Evolutionary conservation across 192 early-diverging fungal species (phyloP).

Genomic region (Coemansia sp.): DNA sequence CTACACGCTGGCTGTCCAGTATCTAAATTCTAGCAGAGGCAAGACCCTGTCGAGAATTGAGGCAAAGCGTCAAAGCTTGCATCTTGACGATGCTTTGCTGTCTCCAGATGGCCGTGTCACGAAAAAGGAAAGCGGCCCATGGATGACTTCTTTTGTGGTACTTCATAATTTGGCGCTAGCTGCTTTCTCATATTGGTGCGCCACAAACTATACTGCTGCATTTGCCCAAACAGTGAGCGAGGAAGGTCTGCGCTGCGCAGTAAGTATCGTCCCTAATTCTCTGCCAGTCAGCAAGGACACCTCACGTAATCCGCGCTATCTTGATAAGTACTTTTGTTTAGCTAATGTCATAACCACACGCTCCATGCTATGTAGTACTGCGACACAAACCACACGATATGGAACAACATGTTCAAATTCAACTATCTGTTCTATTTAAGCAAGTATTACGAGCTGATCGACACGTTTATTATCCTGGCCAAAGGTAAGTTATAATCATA

Average conservation of each 20-base stretch:
- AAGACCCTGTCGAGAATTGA: constrained; percentile 37
- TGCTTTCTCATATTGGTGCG: constrained; percentile 75
- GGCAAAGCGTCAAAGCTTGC: constrained; percentile 35
- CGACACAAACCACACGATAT: constrained; percentile 66
- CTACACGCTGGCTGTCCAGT: constrained; percentile 55
- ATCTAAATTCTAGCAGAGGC: constrained; percentile 33
- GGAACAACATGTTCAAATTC: constrained; percentile 78
- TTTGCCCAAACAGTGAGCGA: constrained; percentile 60
- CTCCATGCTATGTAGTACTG: constrained; percentile 51
- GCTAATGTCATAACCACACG: not conserved
- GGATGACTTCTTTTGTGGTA: constrained; percentile 79
- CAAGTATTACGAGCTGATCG: constrained; percentile 87
- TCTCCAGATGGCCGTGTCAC: not conserved
- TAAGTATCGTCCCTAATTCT: constrained; percentile 34
- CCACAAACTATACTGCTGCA: constrained; percentile 61
- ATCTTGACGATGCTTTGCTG: constrained; percentile 13
- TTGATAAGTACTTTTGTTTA: not conserved
- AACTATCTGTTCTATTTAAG: constrained; percentile 86
- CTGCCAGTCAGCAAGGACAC: not conserved
- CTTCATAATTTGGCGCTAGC: constrained; percentile 74
- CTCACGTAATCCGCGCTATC: not conserved
- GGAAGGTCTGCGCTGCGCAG: constrained; percentile 62
- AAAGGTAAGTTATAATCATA: constrained; percentile 51
- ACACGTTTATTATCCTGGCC: constrained; percentile 81
- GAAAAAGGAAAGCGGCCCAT: constrained; percentile 44